Evolutionary conservation across 257 asterid species (phyloP).

Genomic region (Lycium ferocissimum): DNA sequence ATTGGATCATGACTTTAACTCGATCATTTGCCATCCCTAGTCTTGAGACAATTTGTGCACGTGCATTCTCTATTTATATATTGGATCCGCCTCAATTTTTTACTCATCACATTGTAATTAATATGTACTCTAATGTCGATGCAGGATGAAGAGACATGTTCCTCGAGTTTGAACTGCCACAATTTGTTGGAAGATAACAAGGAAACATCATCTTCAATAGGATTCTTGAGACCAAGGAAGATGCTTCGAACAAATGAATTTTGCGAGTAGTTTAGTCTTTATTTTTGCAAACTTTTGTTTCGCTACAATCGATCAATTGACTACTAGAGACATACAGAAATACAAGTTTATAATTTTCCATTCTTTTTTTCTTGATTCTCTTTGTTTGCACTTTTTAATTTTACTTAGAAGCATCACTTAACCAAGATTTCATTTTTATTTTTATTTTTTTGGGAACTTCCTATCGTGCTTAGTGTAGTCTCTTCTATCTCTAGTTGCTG

Average conservation of each 20-base stretch:
- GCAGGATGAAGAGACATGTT: conserved; percentile 2
- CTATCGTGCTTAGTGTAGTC: background rate
- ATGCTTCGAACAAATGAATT: background rate
- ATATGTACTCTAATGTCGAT: background rate
- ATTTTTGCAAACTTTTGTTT: background rate
- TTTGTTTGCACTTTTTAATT: background rate
- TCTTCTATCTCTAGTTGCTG: background rate
- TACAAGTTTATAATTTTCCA: background rate
- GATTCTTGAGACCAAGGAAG: background rate
- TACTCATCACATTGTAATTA: background rate
- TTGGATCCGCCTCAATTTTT: background rate
- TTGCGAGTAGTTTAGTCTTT: background rate
- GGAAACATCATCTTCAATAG: background rate
- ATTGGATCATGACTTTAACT: background rate
- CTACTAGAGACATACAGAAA: background rate
- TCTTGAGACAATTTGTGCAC: background rate
- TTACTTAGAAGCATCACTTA: background rate
- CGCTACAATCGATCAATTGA: background rate
- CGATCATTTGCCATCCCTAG: background rate
- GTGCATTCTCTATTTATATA: background rate
- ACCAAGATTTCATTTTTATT: background rate
- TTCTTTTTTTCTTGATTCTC: background rate
- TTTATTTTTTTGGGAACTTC: background rate
- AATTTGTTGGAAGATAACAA: background rate
- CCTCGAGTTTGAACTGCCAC: background rate